Evolutionary conservation across 345 rosid genomes (phyloP), one percentile per base, ranked within the genome.

Genomic region (Rhizophora mangle): DNA sequence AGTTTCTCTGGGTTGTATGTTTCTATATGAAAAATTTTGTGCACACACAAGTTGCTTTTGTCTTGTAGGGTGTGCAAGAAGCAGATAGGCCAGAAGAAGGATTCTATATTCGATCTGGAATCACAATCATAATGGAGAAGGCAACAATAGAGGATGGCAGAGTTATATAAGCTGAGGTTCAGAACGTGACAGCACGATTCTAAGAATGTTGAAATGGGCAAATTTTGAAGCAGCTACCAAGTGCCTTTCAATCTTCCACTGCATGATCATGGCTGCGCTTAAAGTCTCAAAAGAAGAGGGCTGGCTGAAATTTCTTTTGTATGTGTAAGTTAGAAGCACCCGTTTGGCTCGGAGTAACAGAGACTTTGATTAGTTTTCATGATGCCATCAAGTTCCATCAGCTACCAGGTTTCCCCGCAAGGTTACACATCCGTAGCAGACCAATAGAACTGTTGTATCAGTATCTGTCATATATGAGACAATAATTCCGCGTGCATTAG

Each of bases 111-210:
- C 88, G 97, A 21, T 84, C 84, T 1, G 96, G 99, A 63, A 79
- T 87, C 76, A 84, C 96, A 39, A 80, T 95, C 36, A 63, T 92
- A 62, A 52, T 78, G 31, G 97, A 95, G 80, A 95, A 90, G 84
- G 96, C 99, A 46, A 92, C 93, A 11, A 87, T 95, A 37, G 79
- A 86, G 72, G 94, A 95, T 64, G 92, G 93, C 6, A 87, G 80
- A 5, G 80, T 91, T 51, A 91, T 94, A 80, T 94, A 77, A 81
- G 73, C 8, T 46, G 30, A 62, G 32, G 64, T 51, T 4, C 46
- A 67, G 26, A 8, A 1, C 36, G 30, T 67, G 27, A 66, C 53
- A 6, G 34, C 52, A 22, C 39, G 11, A 55, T 37, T 51, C 65
- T 6, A 18, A 9, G 39, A 69, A 21, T 63, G 59, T 16, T 15